These are phyloP conservation scores for Chaetomium strumarium DNA, from an alignment of 2,329 filamentous ascomycete species.

Conservation along the genomic window DNA sequence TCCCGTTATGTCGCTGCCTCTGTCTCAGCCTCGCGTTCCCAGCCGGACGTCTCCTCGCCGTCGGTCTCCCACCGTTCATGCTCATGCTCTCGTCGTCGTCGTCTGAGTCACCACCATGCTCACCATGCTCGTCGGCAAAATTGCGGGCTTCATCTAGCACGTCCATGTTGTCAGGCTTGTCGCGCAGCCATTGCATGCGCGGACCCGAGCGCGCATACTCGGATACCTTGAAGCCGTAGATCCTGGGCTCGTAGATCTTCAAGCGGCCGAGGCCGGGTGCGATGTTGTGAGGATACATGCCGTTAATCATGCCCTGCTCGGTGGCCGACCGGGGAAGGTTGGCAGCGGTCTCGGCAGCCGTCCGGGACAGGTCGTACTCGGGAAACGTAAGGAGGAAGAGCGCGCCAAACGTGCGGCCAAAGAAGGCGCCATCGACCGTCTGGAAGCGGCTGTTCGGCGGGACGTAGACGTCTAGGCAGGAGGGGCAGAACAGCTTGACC, in stretches of 20 bases:
- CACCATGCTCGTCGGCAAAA: conserved; percentile 45
- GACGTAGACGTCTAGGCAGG: conserved; percentile 93
- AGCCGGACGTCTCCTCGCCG: conserved; percentile 39
- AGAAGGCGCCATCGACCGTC: conserved; percentile 95
- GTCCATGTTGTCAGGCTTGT: conserved; percentile 70
- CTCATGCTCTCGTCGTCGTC: conserved; percentile 50
- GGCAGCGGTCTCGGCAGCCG: conserved; percentile 54
- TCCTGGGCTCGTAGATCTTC: conserved; percentile 88
- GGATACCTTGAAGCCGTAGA: conserved; percentile 93
- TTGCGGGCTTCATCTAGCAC: conserved; percentile 75
- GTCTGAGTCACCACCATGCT: conserved; percentile 49
- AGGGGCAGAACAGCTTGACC: conserved; percentile 96
- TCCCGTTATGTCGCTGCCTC: conserved; percentile 46
- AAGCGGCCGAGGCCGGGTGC: conserved; percentile 76
- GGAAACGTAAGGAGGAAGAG: conserved; percentile 98
- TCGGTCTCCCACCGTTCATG: conserved; percentile 32
- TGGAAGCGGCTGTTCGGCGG: conserved; percentile 97
- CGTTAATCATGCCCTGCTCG: conserved; percentile 63
- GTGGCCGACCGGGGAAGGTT: conserved; percentile 34
- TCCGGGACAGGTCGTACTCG: conserved; percentile 80
- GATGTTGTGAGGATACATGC: conserved; percentile 79
- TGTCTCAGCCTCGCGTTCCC: conserved; percentile 37
- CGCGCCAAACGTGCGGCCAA: conserved; percentile 93
- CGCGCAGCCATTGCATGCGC: conserved; percentile 93
- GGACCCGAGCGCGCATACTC: conserved; percentile 86